phyloP scores from a whole-genome alignment of 2,329 filamentous ascomycete genomes.

The Colletotrichum sidae region DNA sequence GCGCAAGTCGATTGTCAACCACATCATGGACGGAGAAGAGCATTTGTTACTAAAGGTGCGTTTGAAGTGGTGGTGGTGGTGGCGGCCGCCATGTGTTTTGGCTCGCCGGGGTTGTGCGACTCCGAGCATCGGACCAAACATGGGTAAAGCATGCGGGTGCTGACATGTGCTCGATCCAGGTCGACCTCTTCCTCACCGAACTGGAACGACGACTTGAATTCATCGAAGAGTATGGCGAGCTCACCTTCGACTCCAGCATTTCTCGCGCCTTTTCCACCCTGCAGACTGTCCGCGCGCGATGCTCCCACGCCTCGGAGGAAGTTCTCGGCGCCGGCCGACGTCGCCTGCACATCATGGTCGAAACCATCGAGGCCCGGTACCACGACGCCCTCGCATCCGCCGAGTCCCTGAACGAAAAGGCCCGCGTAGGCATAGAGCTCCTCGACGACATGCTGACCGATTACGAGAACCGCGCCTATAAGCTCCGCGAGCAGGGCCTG shows the following conservation, averaged over 20 bases:
- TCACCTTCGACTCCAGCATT: slow-evolving; percentile 85
- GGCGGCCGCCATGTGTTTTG: background rate
- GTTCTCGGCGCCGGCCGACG: slow-evolving; percentile 88
- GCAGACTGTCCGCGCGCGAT: slow-evolving; percentile 87
- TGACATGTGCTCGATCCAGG: slow-evolving; percentile 52
- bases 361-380: slow-evolving; percentile 89
- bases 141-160: background rate
- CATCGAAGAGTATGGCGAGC: slow-evolving; percentile 87
- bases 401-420: slow-evolving; percentile 91
- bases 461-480: slow-evolving; percentile 84
- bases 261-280: slow-evolving; percentile 87
- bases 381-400: slow-evolving; percentile 86
- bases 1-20: slow-evolving; percentile 69
- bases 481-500: slow-evolving; percentile 81
- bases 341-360: slow-evolving; percentile 88
- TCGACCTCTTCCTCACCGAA: slow-evolving; percentile 86
- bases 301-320: slow-evolving; percentile 89
- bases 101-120: slow-evolving; percentile 1
- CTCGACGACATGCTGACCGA: slow-evolving; percentile 89
- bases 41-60: slow-evolving; percentile 67
- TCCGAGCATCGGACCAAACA: slow-evolving; percentile 17
- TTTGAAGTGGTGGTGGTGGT: background rate
- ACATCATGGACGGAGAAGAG: slow-evolving; percentile 73
- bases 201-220: slow-evolving; percentile 88
- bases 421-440: slow-evolving; percentile 85